Percentiles rank a stretch among this genome's conserved stretches.
Conservation (phyloP, 176 grass and related monocot genomes). For the Thinopyrum elongatum region DNA sequence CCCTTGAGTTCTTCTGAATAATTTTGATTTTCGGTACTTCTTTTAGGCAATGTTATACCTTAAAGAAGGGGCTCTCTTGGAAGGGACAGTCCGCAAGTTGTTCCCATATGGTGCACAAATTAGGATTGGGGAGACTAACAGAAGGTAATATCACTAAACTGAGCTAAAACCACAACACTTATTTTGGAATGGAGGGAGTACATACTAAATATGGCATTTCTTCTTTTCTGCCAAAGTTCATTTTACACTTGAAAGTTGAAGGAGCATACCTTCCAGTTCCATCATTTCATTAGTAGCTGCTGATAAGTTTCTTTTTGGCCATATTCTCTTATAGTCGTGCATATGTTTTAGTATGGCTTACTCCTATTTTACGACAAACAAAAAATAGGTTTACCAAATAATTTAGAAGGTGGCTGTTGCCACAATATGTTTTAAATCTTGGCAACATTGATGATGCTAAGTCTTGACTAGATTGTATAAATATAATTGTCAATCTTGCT, state of each 20-base stretch:
- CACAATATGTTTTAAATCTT: neutral
- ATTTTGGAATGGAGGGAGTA: no score
- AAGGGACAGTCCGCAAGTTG: conserved; percentile 73
- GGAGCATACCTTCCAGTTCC: neutral
- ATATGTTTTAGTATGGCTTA: neutral
- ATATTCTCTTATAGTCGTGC: neutral
- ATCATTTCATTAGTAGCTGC: conserved; percentile 5
- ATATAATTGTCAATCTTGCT: neutral
- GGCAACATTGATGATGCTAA: no score
- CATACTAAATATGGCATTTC: neutral
- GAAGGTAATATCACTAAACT: conserved; percentile 51
- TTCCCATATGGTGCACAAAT: conserved; percentile 85
- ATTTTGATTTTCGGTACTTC: neutral
- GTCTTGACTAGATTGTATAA: neutral
- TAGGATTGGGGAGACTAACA: conserved; percentile 72
- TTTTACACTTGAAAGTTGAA: neutral
- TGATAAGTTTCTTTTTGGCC: neutral
- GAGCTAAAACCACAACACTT: no score
- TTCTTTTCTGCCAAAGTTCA: conserved; percentile 23
- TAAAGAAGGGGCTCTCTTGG: conserved; percentile 76
- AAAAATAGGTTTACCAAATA: neutral
- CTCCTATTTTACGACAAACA: neutral
- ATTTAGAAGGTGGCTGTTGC: neutral
- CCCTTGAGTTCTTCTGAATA: neutral
- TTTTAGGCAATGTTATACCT: conserved; percentile 64